A percentile compares a stretch with the other conserved stretches of the same genome.
phyloP scores from a whole-genome alignment of 176 grass and related monocot genomes.

The Zizania latifolia region DNA sequence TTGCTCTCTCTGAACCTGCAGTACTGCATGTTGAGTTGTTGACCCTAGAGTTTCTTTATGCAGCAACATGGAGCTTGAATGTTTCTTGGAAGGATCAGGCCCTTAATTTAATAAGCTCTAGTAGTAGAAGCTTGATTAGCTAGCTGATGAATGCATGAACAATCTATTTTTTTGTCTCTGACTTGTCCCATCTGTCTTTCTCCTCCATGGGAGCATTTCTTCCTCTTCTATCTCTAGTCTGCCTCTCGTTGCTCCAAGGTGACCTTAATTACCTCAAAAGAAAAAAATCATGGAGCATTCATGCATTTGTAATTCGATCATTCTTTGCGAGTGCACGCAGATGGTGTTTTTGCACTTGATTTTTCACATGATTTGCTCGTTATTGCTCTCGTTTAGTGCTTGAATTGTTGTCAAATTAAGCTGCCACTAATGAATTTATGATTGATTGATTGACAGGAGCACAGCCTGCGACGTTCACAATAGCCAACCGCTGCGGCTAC shows the following conservation, averaged over 20 bases:
- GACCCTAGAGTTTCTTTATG: not conserved
- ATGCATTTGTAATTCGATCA: not conserved
- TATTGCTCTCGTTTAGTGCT: not conserved
- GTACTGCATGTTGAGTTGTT: no score
- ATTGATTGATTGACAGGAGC: constrained; percentile 6
- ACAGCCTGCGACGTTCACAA: constrained; percentile 20
- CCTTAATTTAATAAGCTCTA: constrained; percentile 9
- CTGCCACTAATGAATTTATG: not conserved
- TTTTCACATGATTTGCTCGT: not conserved
- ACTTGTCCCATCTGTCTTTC: not conserved
- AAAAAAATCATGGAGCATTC: not conserved
- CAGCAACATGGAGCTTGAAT: not conserved
- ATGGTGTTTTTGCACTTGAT: fast-evolving
- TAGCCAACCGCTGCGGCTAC: constrained; percentile 45
- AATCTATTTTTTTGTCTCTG: not conserved
- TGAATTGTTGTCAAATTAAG: not conserved
- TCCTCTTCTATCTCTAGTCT: constrained; percentile 15
- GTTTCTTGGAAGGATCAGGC: no score
- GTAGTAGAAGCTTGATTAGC: not conserved
- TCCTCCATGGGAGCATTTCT: constrained; percentile 28
- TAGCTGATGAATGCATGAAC: not conserved
- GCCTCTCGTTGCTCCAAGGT: constrained; percentile 27
- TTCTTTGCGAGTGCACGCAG: not conserved
- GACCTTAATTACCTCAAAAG: not conserved
- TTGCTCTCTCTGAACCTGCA: not conserved